phyloP scores from a whole-genome alignment of 768 basidiomycete species.

The Ephemerocybe angulata region DNA sequence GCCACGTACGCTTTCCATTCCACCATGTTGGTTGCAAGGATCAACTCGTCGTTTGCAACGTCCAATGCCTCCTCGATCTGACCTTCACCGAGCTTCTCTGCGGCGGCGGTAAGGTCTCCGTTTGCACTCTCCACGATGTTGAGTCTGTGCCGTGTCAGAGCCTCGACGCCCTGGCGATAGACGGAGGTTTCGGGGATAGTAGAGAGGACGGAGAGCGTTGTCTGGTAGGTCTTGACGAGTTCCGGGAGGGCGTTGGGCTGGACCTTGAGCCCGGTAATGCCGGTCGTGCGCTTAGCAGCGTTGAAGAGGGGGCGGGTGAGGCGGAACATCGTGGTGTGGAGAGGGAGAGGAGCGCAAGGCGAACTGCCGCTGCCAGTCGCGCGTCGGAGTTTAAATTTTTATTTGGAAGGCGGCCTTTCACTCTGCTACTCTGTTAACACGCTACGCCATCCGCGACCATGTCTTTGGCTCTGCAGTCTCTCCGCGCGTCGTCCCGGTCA shows the following conservation, averaged over 20 bases:
- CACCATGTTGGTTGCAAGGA: constrained; percentile 75
- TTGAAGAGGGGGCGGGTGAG: constrained; percentile 63
- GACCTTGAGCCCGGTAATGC: constrained; percentile 78
- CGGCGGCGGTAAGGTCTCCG: constrained; percentile 62
- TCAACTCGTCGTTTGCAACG: constrained; percentile 79
- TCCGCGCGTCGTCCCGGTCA: neutral
- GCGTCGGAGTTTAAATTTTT: constrained; percentile 41
- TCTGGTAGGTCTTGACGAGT: constrained; percentile 69
- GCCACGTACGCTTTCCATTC: constrained; percentile 86
- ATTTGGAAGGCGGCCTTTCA: constrained; percentile 14
- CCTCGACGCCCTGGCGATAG: constrained; percentile 87
- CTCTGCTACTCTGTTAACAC: constrained; percentile 6
- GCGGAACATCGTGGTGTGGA: constrained; percentile 60
- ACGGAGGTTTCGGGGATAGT: constrained; percentile 78
- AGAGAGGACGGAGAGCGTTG: constrained; percentile 66
- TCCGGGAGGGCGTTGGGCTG: constrained; percentile 83
- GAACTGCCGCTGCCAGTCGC: constrained; percentile 14
- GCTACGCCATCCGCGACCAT: constrained; percentile 28
- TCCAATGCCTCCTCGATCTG: constrained; percentile 84
- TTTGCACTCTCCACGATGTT: constrained; percentile 65
- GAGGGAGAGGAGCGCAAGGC: constrained; percentile 5
- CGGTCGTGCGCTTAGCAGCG: constrained; percentile 77
- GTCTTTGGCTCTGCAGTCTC: constrained; percentile 28
- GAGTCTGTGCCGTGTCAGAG: constrained; percentile 77
- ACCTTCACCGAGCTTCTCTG: constrained; percentile 76